Conservation (phyloP, 2,329 filamentous ascomycete species). For the Pyrenochaeta sp. region DNA sequence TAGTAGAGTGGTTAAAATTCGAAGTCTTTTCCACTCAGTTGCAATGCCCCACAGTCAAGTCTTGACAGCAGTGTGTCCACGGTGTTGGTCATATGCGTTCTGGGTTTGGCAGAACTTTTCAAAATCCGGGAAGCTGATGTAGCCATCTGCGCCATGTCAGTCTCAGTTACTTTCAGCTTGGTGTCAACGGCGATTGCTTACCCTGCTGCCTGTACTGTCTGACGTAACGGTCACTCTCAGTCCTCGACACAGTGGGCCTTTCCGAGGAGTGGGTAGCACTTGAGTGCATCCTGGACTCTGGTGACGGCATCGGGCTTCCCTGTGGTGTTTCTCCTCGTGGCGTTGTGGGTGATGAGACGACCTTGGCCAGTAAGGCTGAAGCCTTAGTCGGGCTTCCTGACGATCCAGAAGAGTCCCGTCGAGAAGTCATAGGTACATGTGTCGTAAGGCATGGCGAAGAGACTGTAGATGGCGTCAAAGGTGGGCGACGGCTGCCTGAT, state of each 20-base stretch:
- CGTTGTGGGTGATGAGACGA: slow-evolving; percentile 53
- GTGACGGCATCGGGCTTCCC: slow-evolving; percentile 40
- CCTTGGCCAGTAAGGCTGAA: slow-evolving; percentile 53
- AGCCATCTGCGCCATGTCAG: slow-evolving; percentile 57
- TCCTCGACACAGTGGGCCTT: slow-evolving; percentile 45
- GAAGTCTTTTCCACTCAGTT: slow-evolving; percentile 1
- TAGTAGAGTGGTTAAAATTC: slow-evolving; percentile 7
- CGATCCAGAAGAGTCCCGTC: slow-evolving; percentile 50
- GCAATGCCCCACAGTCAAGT: slow-evolving; percentile 34
- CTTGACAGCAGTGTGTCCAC: slow-evolving; percentile 40
- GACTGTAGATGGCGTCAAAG: slow-evolving; percentile 56
- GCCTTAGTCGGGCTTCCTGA: slow-evolving; percentile 53
- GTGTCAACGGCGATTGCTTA: slow-evolving; percentile 28
- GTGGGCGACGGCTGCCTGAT: slow-evolving; percentile 52
- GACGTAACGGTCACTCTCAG: slow-evolving; percentile 49
- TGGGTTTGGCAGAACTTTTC: slow-evolving; percentile 66
- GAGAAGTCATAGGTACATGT: slow-evolving; percentile 49
- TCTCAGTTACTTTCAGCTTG: background rate
- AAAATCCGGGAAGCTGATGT: slow-evolving; percentile 79
- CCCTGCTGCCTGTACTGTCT: slow-evolving; percentile 48
- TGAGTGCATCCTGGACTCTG: slow-evolving; percentile 37
- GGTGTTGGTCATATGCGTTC: slow-evolving; percentile 41
- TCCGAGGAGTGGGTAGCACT: slow-evolving; percentile 36
- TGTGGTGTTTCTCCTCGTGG: slow-evolving; percentile 47
- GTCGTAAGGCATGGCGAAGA: slow-evolving; percentile 56